phyloP scores from a whole-genome alignment of 495 filamentous ascomycete species.

The Neurospora intermedia region DNA sequence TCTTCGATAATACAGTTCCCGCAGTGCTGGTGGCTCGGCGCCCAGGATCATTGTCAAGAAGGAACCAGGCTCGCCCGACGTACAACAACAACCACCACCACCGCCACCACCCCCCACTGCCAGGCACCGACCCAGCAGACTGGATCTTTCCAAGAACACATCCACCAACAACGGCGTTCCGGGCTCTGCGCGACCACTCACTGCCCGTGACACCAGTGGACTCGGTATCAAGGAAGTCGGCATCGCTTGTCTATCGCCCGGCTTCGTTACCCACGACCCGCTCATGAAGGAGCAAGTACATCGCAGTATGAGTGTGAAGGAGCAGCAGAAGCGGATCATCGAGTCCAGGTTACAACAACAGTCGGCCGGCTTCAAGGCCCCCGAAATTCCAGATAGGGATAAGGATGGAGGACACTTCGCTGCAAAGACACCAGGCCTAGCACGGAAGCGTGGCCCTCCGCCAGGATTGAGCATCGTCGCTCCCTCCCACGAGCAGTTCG shows the following conservation, averaged over 20 bases:
- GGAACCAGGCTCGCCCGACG: constrained; percentile 77
- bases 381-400: constrained; percentile 33
- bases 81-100: constrained; percentile 13
- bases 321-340: constrained; percentile 91
- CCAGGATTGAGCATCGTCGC: constrained; percentile 92
- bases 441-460: constrained; percentile 67
- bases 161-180: constrained; percentile 42
- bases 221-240: constrained; percentile 85
- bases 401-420: constrained; percentile 45
- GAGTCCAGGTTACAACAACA: constrained; percentile 84
- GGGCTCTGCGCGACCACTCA: constrained; percentile 64
- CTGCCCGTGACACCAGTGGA: constrained; percentile 55
- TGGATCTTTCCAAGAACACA: constrained; percentile 77
- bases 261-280: constrained; percentile 94
- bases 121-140: constrained; percentile 75
- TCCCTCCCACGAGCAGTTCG: constrained; percentile 89
- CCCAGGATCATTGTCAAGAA: constrained; percentile 93
- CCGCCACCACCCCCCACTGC: constrained; percentile 30
- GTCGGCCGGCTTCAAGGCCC: constrained; percentile 64
- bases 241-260: constrained; percentile 86
- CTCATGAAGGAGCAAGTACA: constrained; percentile 91
- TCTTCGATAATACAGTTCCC: constrained; percentile 28
- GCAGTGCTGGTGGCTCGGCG: constrained; percentile 37
- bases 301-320: constrained; percentile 83
- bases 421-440: constrained; percentile 54